These are phyloP conservation scores for Cutaneotrichosporon sp. DNA, from an alignment of 1,284 basidiomycete species.

Conservation along the genomic window DNA sequence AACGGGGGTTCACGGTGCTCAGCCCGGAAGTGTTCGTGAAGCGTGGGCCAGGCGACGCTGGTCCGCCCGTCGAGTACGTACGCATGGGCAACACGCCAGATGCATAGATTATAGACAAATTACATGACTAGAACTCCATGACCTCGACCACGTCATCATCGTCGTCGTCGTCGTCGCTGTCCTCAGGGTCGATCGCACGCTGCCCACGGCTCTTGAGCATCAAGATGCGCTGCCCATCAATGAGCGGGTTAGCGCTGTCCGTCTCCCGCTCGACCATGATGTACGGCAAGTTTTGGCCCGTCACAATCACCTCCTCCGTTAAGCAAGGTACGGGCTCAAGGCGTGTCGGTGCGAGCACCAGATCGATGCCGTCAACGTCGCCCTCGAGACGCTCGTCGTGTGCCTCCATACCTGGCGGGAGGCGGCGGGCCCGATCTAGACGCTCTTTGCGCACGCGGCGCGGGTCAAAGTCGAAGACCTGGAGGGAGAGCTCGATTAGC, in stretches of 20 bases:
- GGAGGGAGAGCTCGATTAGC: slow-evolving; percentile 18
- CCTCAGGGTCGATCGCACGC: not conserved
- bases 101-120: not conserved
- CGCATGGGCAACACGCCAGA: slow-evolving; percentile 29
- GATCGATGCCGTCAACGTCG: slow-evolving; percentile 17
- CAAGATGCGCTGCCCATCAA: slow-evolving; percentile 49
- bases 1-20: slow-evolving; percentile 28
- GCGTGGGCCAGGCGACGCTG: slow-evolving; percentile 26
- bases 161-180: slow-evolving; percentile 2
- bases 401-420: slow-evolving; percentile 1
- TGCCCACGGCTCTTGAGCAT: not conserved
- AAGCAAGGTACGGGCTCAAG: slow-evolving; percentile 6
- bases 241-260: slow-evolving; percentile 37
- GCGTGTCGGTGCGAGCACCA: slow-evolving; percentile 36
- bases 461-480: slow-evolving; percentile 51
- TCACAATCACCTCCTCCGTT: slow-evolving; percentile 10
- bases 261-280: slow-evolving; percentile 28
- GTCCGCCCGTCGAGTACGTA: slow-evolving; percentile 26
- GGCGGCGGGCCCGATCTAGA: slow-evolving; percentile 17
- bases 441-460: slow-evolving; percentile 38
- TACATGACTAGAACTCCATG: slow-evolving; percentile 33
- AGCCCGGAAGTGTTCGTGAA: slow-evolving; percentile 29
- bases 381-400: slow-evolving; percentile 11
- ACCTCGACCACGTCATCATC: slow-evolving; percentile 25
- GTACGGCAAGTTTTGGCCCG: slow-evolving; percentile 44